These are phyloP conservation scores for Talaromyces pinophilus DNA, from an alignment of 2,329 filamentous ascomycete genomes.

Conservation along the genomic window DNA sequence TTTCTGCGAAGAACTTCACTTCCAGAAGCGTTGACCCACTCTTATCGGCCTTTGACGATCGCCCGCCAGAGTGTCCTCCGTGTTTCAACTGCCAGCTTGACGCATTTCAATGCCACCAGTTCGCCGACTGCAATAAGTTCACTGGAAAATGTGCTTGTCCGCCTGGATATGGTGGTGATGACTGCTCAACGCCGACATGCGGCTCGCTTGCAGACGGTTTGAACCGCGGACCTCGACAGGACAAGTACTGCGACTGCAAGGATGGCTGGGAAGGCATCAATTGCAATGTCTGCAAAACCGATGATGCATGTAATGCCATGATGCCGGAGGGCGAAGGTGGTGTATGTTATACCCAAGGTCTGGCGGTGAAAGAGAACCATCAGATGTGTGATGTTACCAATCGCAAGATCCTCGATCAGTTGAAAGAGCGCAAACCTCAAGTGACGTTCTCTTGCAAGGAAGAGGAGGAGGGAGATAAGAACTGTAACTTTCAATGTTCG, in stretches of 20 bases:
- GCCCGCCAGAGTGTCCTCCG: conserved; percentile 55
- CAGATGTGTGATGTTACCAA: conserved; percentile 99
- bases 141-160: conserved; percentile 94
- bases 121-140: conserved; percentile 80
- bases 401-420: conserved; percentile 82
- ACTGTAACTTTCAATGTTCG: conserved; percentile 94
- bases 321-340: conserved; percentile 81
- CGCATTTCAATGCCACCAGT: conserved; percentile 88
- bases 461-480: conserved; percentile 51
- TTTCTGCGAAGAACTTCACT: conserved; percentile 54
- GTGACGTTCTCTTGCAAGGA: conserved; percentile 91
- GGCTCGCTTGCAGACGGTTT: conserved; percentile 80
- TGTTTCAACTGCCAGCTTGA: conserved; percentile 98
- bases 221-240: conserved; percentile 73
- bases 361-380: conserved; percentile 90
- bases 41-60: conserved; percentile 69
- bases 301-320: conserved; percentile 81
- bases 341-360: conserved; percentile 87
- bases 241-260: conserved; percentile 76
- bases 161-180: conserved; percentile 87
- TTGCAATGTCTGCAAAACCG: conserved; percentile 88
- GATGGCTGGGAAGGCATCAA: conserved; percentile 97
- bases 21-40: conserved; percentile 64
- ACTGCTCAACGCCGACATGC: conserved; percentile 89
- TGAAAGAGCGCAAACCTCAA: conserved; percentile 82